Evolutionary conservation across 1,284 basidiomycete species (phyloP).

Genomic region (Fistulinella staudtii): DNA sequence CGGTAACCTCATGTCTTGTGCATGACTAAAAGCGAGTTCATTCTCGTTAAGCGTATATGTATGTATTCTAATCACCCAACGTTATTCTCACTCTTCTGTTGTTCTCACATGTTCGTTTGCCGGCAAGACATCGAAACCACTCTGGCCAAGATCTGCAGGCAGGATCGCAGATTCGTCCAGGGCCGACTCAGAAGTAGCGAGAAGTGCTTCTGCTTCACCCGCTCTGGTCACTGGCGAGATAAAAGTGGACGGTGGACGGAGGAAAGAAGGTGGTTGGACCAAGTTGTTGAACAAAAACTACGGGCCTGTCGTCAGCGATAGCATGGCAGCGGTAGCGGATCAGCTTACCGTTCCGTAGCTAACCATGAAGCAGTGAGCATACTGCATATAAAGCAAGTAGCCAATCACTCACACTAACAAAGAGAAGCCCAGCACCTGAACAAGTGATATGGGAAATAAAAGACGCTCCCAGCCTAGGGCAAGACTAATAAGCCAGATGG

Average conservation of each 20-base stretch:
- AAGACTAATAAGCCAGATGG: constrained; percentile 87
- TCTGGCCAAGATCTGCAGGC: constrained; percentile 67
- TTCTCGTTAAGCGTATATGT: too few species aligned
- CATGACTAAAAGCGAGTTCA: background rate
- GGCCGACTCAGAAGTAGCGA: constrained; percentile 33
- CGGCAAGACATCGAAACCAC: constrained; percentile 70
- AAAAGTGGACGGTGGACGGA: constrained; percentile 40
- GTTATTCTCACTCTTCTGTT: constrained; percentile 9
- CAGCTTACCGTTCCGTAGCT: constrained; percentile 58
- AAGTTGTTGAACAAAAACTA: constrained; percentile 80
- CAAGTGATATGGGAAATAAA: constrained; percentile 74
- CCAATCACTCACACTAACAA: constrained; percentile 69
- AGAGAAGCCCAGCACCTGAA: constrained; percentile 88
- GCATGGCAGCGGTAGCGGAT: background rate
- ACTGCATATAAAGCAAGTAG: constrained; percentile 28
- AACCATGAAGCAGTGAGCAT: constrained; percentile 7
- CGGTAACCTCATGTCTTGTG: background rate
- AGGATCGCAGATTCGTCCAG: constrained; percentile 72
- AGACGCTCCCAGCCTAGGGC: constrained; percentile 91
- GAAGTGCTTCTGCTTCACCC: constrained; percentile 51
- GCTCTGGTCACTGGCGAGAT: constrained; percentile 31
- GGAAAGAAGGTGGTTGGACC: constrained; percentile 57
- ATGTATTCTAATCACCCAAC: too few species aligned
- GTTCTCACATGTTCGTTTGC: constrained; percentile 41
- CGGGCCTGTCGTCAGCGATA: constrained; percentile 14